Conservation (phyloP, 805 yeast species). For the Helenozyma rhizophorensis region DNA sequence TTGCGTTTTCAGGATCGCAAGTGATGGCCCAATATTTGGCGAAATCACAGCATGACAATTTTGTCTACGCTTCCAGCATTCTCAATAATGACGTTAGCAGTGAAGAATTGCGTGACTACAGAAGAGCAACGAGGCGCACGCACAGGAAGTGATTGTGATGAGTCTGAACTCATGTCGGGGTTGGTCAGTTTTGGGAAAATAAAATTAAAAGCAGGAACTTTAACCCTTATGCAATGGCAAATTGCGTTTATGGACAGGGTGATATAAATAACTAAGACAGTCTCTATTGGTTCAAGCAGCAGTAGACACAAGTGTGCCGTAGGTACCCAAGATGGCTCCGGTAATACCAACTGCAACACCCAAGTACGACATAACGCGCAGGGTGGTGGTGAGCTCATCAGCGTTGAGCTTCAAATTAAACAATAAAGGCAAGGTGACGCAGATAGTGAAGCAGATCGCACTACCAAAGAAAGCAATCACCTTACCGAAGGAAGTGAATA, state of each 20-base stretch:
- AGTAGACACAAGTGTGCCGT: conserved; percentile 10
- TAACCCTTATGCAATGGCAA: too few species aligned
- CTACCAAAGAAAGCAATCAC: conserved; percentile 40
- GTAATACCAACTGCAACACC: conserved; percentile 11
- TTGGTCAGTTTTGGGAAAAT: too few species aligned
- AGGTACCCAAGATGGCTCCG: conserved; percentile 15
- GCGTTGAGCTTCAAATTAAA: conserved; percentile 22
- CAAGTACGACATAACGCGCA: conserved; percentile 1
- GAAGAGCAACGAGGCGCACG: background rate
- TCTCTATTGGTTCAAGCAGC: too few species aligned
- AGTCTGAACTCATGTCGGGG: too few species aligned
- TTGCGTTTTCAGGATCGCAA: conserved; percentile 51
- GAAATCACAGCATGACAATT: conserved; percentile 61
- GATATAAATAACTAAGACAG: too few species aligned
- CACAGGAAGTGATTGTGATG: too few species aligned
- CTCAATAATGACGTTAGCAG: conserved; percentile 14
- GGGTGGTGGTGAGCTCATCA: conserved; percentile 6
- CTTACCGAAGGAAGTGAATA: conserved; percentile 36
- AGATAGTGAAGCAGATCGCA: conserved; percentile 38
- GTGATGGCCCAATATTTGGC: conserved; percentile 78
- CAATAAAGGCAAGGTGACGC: conserved; percentile 36
- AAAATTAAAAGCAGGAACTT: too few species aligned
- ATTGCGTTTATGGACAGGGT: too few species aligned
- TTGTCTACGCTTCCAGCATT: conserved; percentile 40
- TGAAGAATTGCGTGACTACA: conserved; percentile 1